phyloP scores from a whole-genome alignment of 106 monocot genomes.

The Vanilla planifolia region DNA sequence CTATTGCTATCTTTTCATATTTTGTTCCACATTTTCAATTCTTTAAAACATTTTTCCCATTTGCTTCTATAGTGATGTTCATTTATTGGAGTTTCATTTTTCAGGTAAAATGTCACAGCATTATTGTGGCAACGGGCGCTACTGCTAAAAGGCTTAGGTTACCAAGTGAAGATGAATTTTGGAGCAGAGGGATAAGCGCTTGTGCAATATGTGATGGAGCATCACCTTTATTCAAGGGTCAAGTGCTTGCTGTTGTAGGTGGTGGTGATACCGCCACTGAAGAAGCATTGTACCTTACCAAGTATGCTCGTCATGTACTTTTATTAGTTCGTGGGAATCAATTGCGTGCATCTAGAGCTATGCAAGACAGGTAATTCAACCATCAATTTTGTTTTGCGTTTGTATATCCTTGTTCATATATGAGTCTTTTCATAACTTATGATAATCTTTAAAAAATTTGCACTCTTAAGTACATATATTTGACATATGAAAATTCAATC shows the following conservation, averaged over 20 bases:
- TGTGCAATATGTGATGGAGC: slow-evolving; percentile 99
- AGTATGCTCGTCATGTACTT: slow-evolving; percentile 97
- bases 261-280: slow-evolving; percentile 98
- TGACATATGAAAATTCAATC: not conserved
- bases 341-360: slow-evolving; percentile 84
- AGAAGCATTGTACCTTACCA: slow-evolving; percentile 94
- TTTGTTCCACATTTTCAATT: no score
- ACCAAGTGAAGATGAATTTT: slow-evolving; percentile 98
- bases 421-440: not conserved
- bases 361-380: slow-evolving; percentile 85
- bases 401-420: not conserved
- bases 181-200: slow-evolving; percentile 99
- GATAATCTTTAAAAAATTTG: not conserved
- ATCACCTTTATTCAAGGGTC: slow-evolving; percentile 90
- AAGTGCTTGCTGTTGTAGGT: slow-evolving; percentile 87
- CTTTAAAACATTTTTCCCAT: not conserved
- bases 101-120: slow-evolving; percentile 77
- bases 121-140: slow-evolving; percentile 96
- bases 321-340: slow-evolving; percentile 69
- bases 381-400: not conserved
- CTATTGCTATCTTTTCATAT: no score
- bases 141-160: slow-evolving; percentile 84
- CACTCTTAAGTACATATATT: not conserved
- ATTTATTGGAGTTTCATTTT: slow-evolving; percentile 14
- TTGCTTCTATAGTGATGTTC: not conserved